These are phyloP conservation scores for Pseudocercospora vitis DNA, from an alignment of 2,329 filamentous ascomycete genomes.

Conservation along the genomic window DNA sequence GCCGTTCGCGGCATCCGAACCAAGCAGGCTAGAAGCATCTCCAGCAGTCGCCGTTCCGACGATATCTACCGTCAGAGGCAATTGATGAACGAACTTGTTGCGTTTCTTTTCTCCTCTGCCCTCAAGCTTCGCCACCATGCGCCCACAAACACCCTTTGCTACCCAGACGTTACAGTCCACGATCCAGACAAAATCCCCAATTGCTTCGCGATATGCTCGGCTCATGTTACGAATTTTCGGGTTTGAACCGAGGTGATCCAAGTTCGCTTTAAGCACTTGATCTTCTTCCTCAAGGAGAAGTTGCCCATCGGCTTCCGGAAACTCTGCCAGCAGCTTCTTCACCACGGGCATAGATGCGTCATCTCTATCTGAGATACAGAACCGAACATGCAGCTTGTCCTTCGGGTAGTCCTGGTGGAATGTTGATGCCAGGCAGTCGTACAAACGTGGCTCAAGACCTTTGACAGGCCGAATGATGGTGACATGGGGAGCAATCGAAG, in stretches of 20 bases:
- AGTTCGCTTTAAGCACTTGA: constrained; percentile 60
- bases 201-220: constrained; percentile 83
- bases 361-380: constrained; percentile 73
- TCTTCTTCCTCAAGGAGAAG: constrained; percentile 83
- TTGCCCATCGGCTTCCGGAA: constrained; percentile 67
- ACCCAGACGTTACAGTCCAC: constrained; percentile 98
- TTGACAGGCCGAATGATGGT: constrained; percentile 93
- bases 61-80: constrained; percentile 84
- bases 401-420: constrained; percentile 79
- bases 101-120: constrained; percentile 59
- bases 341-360: constrained; percentile 80
- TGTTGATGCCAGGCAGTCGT: constrained; percentile 86
- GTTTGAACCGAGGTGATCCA: constrained; percentile 74
- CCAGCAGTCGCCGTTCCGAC: constrained; percentile 31
- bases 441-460: constrained; percentile 83
- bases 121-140: constrained; percentile 85
- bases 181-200: constrained; percentile 87
- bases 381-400: constrained; percentile 72
- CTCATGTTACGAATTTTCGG: constrained; percentile 99
- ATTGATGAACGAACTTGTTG: constrained; percentile 90
- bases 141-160: constrained; percentile 70
- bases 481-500: constrained; percentile 67
- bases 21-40: constrained; percentile 29
- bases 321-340: constrained; percentile 68
- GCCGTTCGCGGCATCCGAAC: constrained; percentile 11